phyloP scores from a whole-genome alignment of 345 rosid species.

The Eucalyptus erythrocorys region DNA sequence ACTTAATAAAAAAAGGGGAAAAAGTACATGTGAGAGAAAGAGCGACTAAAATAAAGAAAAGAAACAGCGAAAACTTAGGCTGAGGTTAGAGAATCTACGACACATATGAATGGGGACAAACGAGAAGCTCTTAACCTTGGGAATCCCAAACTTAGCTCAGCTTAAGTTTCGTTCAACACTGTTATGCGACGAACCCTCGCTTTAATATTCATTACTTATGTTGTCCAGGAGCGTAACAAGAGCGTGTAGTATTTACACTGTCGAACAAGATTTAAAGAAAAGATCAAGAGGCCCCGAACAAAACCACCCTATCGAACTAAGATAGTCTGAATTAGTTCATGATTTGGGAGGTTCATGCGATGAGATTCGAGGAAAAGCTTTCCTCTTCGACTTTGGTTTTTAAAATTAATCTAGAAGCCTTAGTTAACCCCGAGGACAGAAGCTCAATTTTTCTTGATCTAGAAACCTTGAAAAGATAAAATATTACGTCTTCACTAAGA shows the following conservation, averaged over 20 bases:
- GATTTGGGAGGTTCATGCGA: background rate
- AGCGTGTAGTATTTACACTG: background rate
- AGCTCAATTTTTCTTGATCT: background rate
- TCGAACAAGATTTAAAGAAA: background rate
- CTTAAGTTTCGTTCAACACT: background rate
- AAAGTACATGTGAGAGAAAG: background rate
- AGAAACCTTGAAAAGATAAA: background rate
- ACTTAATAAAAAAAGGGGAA: background rate
- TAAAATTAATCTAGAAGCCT: background rate
- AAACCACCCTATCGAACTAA: background rate
- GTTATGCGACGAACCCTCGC: background rate
- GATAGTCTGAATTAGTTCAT: background rate
- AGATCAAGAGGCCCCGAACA: background rate
- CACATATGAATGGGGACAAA: background rate
- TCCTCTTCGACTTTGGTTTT: background rate
- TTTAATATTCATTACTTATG: background rate
- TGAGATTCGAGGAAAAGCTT: background rate
- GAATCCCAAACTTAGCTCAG: background rate
- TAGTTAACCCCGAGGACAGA: background rate
- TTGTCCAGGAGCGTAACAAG: background rate
- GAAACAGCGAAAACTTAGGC: background rate
- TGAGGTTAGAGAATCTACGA: background rate
- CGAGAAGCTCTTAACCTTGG: background rate
- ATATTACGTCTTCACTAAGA: background rate
- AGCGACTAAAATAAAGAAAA: background rate